phyloP scores from a whole-genome alignment of 2,329 filamentous ascomycete species.

The Neurospora sp. region DNA sequence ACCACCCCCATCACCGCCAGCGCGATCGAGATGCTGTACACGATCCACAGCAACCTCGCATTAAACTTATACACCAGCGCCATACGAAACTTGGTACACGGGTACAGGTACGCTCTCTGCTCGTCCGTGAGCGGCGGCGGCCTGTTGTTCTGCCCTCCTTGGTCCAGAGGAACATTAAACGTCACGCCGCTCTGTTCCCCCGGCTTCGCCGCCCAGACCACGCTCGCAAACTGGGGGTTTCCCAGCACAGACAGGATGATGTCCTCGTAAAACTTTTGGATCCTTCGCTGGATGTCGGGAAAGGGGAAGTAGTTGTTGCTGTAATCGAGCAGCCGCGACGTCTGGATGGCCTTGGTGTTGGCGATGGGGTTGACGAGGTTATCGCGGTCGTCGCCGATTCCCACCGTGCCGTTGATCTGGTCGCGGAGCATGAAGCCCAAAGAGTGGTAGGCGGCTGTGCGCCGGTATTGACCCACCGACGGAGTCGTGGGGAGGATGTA shows the following conservation, averaged over 20 bases:
- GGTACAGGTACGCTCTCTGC: conserved; percentile 15
- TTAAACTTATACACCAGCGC: conserved; percentile 24
- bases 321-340: conserved; percentile 27
- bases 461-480: conserved; percentile 18
- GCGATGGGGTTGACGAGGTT: conserved; percentile 21
- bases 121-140: background rate
- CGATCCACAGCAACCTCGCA: conserved; percentile 21
- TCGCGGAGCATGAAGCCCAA: conserved; percentile 24
- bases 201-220: conserved; percentile 25
- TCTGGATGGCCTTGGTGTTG: conserved; percentile 30
- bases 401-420: conserved; percentile 26
- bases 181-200: conserved; percentile 18
- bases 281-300: conserved; percentile 15
- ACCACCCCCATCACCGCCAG: conserved; percentile 19
- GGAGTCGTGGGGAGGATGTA: conserved; percentile 19
- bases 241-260: conserved; percentile 26
- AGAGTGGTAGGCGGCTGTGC: conserved; percentile 26
- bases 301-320: conserved; percentile 23
- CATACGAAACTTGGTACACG: conserved; percentile 21
- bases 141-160: background rate
- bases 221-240: conserved; percentile 23
- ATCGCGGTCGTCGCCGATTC: conserved; percentile 8
- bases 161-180: conserved; percentile 4
- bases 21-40: conserved; percentile 17
- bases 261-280: conserved; percentile 27